These are phyloP conservation scores for Xylaria sp. DNA, from an alignment of 2,329 filamentous ascomycete genomes.

Conservation along the genomic window DNA sequence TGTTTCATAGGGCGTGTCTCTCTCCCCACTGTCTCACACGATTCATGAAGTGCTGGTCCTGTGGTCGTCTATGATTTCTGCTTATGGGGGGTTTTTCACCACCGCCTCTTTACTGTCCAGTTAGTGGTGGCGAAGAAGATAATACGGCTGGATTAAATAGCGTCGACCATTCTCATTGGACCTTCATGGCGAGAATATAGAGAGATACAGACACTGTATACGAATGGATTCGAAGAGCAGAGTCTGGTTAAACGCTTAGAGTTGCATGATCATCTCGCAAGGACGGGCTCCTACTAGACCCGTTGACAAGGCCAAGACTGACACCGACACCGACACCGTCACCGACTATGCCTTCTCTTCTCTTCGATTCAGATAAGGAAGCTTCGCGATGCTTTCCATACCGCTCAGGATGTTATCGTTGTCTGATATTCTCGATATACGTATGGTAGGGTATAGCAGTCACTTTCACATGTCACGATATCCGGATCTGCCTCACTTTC, in stretches of 20 bases:
- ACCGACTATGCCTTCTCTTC: background rate
- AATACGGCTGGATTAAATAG: background rate
- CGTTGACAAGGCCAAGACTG: background rate
- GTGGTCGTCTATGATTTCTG: background rate
- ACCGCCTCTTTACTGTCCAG: background rate
- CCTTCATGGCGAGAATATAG: background rate
- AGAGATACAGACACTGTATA: background rate
- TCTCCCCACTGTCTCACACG: background rate
- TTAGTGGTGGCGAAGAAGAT: background rate
- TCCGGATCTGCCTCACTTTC: too few relatives aligned
- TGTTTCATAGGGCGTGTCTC: background rate
- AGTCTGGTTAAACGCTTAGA: background rate
- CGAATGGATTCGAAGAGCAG: background rate
- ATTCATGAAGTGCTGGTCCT: background rate
- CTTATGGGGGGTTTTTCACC: background rate
- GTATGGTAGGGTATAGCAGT: background rate
- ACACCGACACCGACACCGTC: background rate
- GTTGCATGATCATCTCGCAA: background rate
- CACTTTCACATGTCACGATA: too few relatives aligned
- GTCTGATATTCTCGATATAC: background rate
- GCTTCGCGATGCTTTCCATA: too few relatives aligned
- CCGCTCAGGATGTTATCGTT: background rate
- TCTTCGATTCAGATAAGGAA: too few relatives aligned
- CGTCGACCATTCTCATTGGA: background rate
- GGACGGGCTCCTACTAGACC: too few relatives aligned